These are phyloP conservation scores for Emericellopsis cladophorae DNA, from an alignment of 2,329 filamentous ascomycete genomes.

Conservation along the genomic window DNA sequence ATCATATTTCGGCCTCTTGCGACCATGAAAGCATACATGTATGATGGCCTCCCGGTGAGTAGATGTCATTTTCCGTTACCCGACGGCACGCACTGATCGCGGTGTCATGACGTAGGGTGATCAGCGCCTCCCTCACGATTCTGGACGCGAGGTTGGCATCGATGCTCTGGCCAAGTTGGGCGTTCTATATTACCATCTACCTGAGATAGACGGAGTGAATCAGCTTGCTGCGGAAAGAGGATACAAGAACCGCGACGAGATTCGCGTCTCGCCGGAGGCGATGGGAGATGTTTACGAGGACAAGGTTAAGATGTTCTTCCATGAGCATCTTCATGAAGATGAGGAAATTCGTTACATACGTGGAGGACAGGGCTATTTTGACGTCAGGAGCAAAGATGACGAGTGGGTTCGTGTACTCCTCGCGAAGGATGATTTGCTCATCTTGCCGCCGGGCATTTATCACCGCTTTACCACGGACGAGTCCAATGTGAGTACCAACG, in stretches of 20 bases:
- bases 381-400: conserved; percentile 72
- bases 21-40: conserved; percentile 45
- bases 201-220: conserved; percentile 56
- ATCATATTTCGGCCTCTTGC: background rate
- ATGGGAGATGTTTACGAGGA: conserved; percentile 84
- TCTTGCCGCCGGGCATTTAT: conserved; percentile 90
- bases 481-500: conserved; percentile 55
- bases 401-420: conserved; percentile 81
- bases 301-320: conserved; percentile 88
- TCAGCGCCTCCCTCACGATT: conserved; percentile 84
- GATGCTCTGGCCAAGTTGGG: conserved; percentile 61
- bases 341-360: conserved; percentile 96
- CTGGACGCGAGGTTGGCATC: conserved; percentile 53
- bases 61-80: background rate
- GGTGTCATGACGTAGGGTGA: conserved; percentile 52
- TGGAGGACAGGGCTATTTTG: conserved; percentile 82
- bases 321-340: conserved; percentile 94
- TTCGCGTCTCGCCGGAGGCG: conserved; percentile 72
- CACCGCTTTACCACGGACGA: conserved; percentile 94
- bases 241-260: conserved; percentile 93
- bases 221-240: conserved; percentile 58
- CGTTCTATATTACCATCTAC: conserved; percentile 64
- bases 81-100: background rate
- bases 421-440: conserved; percentile 80
- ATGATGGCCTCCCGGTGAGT: conserved; percentile 41